Percentiles rank a stretch among this genome's conserved stretches.
Conservation (phyloP, 805 yeast genomes). For the Saccharomyces eubayanus region DNA sequence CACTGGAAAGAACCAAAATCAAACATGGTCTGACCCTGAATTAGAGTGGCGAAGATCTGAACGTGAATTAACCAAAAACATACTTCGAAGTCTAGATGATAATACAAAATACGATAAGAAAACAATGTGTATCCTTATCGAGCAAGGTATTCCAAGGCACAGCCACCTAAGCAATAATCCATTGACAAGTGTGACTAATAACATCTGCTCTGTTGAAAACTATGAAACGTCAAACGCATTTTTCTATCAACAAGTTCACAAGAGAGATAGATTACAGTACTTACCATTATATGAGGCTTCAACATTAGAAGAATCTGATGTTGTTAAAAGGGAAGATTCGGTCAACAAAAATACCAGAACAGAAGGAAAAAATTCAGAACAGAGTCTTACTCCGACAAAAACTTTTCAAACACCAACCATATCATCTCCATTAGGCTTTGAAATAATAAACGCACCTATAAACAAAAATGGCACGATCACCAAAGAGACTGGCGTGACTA, state of each 20-base stretch:
- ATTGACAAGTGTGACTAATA: conserved; percentile 22
- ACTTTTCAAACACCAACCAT: not conserved
- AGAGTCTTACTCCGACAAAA: not conserved
- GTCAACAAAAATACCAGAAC: not conserved
- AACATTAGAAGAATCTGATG: not conserved
- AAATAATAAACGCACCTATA: not conserved
- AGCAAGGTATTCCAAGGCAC: conserved; percentile 18
- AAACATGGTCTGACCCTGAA: not conserved
- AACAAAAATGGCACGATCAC: not conserved
- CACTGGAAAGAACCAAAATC: not conserved
- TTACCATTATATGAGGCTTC: conserved; percentile 5
- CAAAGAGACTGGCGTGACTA: not conserved
- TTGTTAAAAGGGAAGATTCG: not conserved
- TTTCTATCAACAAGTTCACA: conserved; percentile 20
- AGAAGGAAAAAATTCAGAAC: not conserved
- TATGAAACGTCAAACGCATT: conserved; percentile 20
- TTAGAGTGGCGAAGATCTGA: conserved; percentile 13
- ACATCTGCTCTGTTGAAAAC: conserved; percentile 22
- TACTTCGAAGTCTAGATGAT: conserved; percentile 6
- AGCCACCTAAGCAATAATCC: conserved; percentile 11
- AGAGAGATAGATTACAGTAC: conserved; percentile 13
- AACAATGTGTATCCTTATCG: conserved; percentile 11
- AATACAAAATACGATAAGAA: conserved; percentile 4
- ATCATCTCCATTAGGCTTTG: not conserved
- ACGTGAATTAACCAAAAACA: conserved; percentile 11